phyloP scores from a whole-genome alignment of 331 rosid species.

The Acacia pycnantha region DNA sequence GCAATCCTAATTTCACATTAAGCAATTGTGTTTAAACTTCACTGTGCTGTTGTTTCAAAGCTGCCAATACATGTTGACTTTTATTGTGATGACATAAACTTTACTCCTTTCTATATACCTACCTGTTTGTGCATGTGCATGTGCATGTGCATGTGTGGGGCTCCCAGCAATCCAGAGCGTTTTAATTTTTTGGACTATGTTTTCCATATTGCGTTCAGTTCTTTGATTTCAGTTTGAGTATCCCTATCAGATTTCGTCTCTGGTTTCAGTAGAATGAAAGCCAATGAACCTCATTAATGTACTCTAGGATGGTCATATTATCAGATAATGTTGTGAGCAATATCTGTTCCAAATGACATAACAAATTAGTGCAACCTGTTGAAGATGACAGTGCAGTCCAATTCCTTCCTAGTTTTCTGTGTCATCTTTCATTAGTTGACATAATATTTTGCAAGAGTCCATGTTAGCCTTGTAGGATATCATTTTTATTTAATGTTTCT shows the following conservation, averaged over 20 bases:
- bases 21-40: background rate
- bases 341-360: background rate
- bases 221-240: background rate
- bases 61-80: background rate
- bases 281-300: background rate
- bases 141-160: background rate
- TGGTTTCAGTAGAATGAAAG: background rate
- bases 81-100: background rate
- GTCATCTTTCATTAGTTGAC: slow-evolving; percentile 8
- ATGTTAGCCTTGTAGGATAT: slow-evolving; percentile 1
- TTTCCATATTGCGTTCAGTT: background rate
- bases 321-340: slow-evolving; percentile 1
- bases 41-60: background rate
- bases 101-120: background rate
- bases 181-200: background rate
- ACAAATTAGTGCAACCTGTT: background rate
- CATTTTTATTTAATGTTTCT: slow-evolving; percentile 8
- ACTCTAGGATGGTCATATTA: background rate
- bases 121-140: background rate
- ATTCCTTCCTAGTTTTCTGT: background rate
- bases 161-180: background rate
- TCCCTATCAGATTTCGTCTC: background rate
- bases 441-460: background rate
- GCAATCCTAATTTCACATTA: background rate
- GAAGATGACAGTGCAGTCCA: background rate